Percentiles rank a stretch among this genome's conserved stretches.
Evolutionary conservation across 805 yeast species (phyloP).

Genomic region (Citeromyces matritensis): DNA sequence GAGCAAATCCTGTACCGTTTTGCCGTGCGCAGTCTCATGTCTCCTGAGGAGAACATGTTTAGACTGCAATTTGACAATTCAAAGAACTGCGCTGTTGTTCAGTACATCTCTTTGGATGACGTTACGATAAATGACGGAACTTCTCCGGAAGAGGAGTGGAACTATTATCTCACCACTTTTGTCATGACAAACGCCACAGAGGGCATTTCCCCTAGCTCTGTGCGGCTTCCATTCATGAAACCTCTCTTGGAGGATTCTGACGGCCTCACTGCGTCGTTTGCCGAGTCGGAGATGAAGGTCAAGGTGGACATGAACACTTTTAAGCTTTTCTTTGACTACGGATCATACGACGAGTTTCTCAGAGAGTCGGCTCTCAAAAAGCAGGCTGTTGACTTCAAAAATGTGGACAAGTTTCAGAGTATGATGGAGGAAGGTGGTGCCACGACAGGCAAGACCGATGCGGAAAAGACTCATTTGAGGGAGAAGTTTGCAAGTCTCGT

Average conservation of each 20-base stretch:
- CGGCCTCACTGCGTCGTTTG: constrained; percentile 28
- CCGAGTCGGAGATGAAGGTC: constrained; percentile 60
- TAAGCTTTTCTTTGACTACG: constrained; percentile 66
- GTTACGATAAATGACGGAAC: constrained; percentile 62
- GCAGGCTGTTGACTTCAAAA: constrained; percentile 9
- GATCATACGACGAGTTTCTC: constrained; percentile 66
- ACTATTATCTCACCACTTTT: constrained; percentile 85
- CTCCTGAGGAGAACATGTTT: constrained; percentile 82
- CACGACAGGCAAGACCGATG: constrained; percentile 44
- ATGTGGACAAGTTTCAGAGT: constrained; percentile 5
- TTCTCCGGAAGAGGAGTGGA: constrained; percentile 73
- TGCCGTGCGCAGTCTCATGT: constrained; percentile 70
- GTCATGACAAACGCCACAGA: constrained; percentile 95
- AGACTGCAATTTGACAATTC: constrained; percentile 57
- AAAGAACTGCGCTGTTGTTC: constrained; percentile 43
- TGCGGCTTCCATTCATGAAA: constrained; percentile 69
- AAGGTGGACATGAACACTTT: constrained; percentile 69
- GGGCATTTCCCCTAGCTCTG: constrained; percentile 69
- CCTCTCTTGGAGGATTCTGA: constrained; percentile 37
- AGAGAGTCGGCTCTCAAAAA: constrained; percentile 32
- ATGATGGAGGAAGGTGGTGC: constrained; percentile 16
- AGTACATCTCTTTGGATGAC: constrained; percentile 80
- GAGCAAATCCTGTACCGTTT: constrained; percentile 85
- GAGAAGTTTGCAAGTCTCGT: constrained; percentile 11
- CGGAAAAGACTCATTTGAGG: constrained; percentile 29